Percentiles rank a stretch among this genome's conserved stretches.
phyloP scores from a whole-genome alignment of 257 asterid species.

The Solanum pimpinellifolium region DNA sequence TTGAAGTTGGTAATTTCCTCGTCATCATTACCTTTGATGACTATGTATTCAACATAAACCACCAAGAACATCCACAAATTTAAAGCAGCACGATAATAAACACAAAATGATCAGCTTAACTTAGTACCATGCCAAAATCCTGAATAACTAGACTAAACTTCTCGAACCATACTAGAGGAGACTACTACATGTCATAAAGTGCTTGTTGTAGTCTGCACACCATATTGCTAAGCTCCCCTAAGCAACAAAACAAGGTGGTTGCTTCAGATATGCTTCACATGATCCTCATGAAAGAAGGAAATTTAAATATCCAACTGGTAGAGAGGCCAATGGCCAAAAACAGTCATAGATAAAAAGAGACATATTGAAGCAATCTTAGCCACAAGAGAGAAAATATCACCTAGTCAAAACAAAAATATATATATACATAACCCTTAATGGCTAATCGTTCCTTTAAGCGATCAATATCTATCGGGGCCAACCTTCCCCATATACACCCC shows the following conservation, averaged over 20 bases:
- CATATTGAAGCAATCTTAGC: background rate
- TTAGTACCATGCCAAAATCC: background rate
- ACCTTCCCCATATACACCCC: background rate
- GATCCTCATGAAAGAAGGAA: background rate
- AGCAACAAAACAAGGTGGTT: background rate
- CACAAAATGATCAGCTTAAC: background rate
- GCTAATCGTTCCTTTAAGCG: background rate
- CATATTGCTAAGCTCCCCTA: background rate
- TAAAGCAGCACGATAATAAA: background rate
- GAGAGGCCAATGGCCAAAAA: background rate
- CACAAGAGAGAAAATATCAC: background rate
- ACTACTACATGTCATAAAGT: background rate
- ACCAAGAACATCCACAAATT: background rate
- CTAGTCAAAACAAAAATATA: background rate
- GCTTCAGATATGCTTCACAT: background rate
- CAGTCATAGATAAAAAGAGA: background rate
- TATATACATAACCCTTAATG: background rate
- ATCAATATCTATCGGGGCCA: background rate
- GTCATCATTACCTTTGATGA: background rate
- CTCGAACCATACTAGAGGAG: background rate
- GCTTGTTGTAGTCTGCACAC: background rate
- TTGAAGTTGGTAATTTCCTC: background rate
- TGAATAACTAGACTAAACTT: background rate
- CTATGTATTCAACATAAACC: background rate
- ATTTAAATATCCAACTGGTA: background rate